Evolutionary conservation across 441 rosid species (phyloP).

Genomic region (Adansonia rubrostipa): DNA sequence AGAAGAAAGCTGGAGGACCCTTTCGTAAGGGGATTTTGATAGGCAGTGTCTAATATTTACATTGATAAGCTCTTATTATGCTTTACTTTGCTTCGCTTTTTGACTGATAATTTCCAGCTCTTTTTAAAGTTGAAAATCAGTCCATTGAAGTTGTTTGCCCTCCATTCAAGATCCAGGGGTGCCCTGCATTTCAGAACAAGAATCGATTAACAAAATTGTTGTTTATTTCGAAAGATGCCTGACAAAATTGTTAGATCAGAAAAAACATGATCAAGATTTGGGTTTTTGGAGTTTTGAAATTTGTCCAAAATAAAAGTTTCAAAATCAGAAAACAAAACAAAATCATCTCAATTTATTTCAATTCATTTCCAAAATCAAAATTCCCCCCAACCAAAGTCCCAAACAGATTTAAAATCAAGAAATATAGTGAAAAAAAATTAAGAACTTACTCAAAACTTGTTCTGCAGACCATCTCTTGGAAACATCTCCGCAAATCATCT

Average conservation of each 20-base stretch:
- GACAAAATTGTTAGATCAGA: not conserved
- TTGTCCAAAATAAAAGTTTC: not conserved
- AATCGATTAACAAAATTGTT: not conserved
- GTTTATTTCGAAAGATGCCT: not conserved
- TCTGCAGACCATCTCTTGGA: constrained; percentile 59
- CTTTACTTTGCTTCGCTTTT: not conserved
- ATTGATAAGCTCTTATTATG: constrained; percentile 29
- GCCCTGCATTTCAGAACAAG: constrained; percentile 52
- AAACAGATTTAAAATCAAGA: too few species aligned
- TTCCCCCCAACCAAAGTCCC: too few species aligned
- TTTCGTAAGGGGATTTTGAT: not conserved
- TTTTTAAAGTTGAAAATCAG: constrained; percentile 18
- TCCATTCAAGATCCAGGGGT: constrained; percentile 68
- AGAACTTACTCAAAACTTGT: constrained; percentile 59
- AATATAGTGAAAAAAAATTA: not conserved
- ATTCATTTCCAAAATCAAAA: too few species aligned
- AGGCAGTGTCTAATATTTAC: constrained; percentile 2
- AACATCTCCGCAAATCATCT: constrained; percentile 61
- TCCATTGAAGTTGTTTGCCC: constrained; percentile 48
- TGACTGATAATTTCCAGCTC: constrained; percentile 12
- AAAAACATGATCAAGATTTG: not conserved
- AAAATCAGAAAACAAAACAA: too few species aligned
- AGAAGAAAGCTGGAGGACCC: not conserved
- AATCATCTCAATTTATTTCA: too few species aligned
- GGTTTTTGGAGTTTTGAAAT: not conserved